Conservation (phyloP, 495 filamentous ascomycete species). For the Penicillium canescens region DNA sequence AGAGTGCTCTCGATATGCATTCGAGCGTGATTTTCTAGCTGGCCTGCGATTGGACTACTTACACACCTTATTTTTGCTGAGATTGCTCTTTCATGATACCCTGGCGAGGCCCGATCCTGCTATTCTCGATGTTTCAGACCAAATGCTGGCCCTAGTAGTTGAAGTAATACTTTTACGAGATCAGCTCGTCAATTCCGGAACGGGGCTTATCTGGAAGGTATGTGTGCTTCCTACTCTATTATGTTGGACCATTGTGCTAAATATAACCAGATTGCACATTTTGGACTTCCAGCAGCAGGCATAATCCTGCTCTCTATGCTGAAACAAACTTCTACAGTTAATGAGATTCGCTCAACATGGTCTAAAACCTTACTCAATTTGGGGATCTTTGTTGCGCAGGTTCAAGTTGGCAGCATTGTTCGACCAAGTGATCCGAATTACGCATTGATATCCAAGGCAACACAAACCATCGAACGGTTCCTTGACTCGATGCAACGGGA, state of each 20-base stretch:
- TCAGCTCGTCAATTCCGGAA: slow-evolving; percentile 39
- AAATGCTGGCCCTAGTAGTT: slow-evolving; percentile 39
- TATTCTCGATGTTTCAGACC: slow-evolving; percentile 29
- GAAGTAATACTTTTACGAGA: slow-evolving; percentile 38
- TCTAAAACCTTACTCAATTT: slow-evolving; percentile 35
- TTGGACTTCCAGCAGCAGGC: slow-evolving; percentile 42
- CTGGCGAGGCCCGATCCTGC: slow-evolving; percentile 31
- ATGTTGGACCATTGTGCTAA: neutral
- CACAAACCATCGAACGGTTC: slow-evolving; percentile 32
- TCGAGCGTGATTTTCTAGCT: slow-evolving; percentile 36
- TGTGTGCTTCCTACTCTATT: neutral
- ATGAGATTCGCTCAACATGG: slow-evolving; percentile 15
- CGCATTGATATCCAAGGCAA: slow-evolving; percentile 30
- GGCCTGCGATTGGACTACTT: slow-evolving; percentile 38
- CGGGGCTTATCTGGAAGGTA: slow-evolving; percentile 42
- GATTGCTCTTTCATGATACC: slow-evolving; percentile 27
- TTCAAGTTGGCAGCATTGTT: slow-evolving; percentile 36
- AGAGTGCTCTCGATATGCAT: slow-evolving; percentile 22
- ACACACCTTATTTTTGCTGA: slow-evolving; percentile 39
- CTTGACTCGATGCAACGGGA: slow-evolving; percentile 32
- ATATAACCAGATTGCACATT: slow-evolving; percentile 28
- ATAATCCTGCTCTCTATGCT: slow-evolving; percentile 40
- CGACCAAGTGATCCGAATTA: slow-evolving; percentile 37
- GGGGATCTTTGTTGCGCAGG: slow-evolving; percentile 40
- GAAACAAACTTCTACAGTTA: slow-evolving; percentile 16